Percentiles rank a stretch among this genome's conserved stretches.
Conservation (phyloP, 768 basidiomycete species). For the Mycena galericulata region DNA sequence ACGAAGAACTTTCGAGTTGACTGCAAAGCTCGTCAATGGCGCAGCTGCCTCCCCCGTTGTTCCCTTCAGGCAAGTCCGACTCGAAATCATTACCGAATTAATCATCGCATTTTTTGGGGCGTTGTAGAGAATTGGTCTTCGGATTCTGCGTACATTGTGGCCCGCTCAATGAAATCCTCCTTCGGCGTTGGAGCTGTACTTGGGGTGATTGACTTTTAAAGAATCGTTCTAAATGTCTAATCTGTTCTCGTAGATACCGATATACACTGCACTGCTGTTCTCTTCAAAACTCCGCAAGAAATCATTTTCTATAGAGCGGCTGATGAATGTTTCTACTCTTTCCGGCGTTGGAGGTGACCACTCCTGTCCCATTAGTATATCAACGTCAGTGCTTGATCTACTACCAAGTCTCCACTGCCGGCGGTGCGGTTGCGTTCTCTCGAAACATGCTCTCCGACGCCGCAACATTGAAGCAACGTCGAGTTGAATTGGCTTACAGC, state of each 20-base stretch:
- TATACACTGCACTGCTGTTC: slow-evolving; percentile 9
- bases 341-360: slow-evolving; percentile 21
- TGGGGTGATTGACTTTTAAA: slow-evolving; percentile 12
- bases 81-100: not conserved
- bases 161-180: slow-evolving; percentile 9
- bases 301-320: slow-evolving; percentile 29
- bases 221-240: not conserved
- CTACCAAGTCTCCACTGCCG: slow-evolving; percentile 7
- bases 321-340: slow-evolving; percentile 28
- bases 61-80: slow-evolving; percentile 17
- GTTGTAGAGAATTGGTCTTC: slow-evolving; percentile 23
- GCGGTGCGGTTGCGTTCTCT: slow-evolving; percentile 16
- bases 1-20: not conserved
- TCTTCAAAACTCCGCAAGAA: not conserved
- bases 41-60: slow-evolving; percentile 17
- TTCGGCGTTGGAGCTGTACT: slow-evolving; percentile 16
- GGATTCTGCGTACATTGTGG: slow-evolving; percentile 17
- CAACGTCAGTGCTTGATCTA: not conserved
- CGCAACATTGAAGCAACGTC: slow-evolving; percentile 23
- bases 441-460: slow-evolving; percentile 24
- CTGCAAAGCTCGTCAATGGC: not conserved
- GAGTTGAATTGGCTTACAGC: slow-evolving; percentile 14
- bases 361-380: not conserved
- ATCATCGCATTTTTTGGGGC: not conserved
- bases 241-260: slow-evolving; percentile 7